Evolutionary conservation across 306 rosid species (phyloP).

Genomic region (Pyrus pyrifolia): DNA sequence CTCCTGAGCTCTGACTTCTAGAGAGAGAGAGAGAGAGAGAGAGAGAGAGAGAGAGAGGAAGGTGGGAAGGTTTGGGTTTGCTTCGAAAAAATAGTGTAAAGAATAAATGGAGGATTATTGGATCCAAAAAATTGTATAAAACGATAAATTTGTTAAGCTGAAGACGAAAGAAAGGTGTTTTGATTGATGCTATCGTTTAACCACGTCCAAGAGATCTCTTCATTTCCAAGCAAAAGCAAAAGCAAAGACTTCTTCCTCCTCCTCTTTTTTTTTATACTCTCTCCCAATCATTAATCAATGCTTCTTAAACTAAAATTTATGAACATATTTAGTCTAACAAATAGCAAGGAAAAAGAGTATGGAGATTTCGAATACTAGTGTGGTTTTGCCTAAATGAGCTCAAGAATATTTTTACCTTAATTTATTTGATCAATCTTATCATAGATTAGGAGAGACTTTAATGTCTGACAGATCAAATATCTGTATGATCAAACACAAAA

Average conservation of each 20-base stretch:
- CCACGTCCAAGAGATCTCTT: conserved; percentile 3
- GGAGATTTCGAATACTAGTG: too few species aligned
- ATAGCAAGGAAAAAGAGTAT: too few species aligned
- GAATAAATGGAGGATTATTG: background rate
- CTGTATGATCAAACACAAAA: too few species aligned
- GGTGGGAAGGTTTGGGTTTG: background rate
- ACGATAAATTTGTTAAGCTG: background rate
- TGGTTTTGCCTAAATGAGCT: too few species aligned
- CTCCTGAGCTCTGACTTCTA: background rate
- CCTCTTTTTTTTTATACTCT: too few species aligned
- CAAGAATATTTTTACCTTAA: too few species aligned
- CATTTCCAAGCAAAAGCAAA: background rate
- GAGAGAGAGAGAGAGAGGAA: too few species aligned
- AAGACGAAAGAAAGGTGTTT: background rate
- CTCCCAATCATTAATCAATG: background rate
- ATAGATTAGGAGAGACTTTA: too few species aligned
- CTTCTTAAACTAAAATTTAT: too few species aligned
- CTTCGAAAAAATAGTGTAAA: background rate
- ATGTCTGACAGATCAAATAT: too few species aligned
- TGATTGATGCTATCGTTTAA: background rate
- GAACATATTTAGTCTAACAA: too few species aligned
- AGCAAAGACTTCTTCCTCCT: background rate
- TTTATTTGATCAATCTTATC: too few species aligned
- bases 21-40: background rate
- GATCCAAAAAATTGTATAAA: background rate